Base-by-base conservation (phyloP, 2,329 filamentous ascomycete genomes). In the Bipolaris bicolor region DNA sequence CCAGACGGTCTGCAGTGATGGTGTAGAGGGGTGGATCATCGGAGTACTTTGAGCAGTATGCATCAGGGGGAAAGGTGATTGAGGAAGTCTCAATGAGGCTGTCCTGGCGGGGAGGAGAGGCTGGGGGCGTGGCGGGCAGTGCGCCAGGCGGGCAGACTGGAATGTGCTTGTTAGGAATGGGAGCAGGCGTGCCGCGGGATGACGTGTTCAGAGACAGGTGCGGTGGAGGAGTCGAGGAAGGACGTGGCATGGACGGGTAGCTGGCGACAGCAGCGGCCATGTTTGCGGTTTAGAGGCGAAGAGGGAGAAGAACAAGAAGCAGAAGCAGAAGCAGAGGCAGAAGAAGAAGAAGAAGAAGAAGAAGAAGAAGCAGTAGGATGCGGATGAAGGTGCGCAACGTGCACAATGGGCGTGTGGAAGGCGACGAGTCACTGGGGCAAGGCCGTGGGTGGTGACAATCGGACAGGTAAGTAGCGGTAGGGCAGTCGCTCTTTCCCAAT, bases 71-170 rank as follows among this genome's bases (percentile, higher is more conserved):
- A 71, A 89, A 87, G 5, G 96, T 83, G 34, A 94, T 80, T 3
- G 92, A 96, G 9, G 83, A 83, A 43, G 86, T 85, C 58, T 84
- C 81, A 45, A 84, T 75, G 44, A 84, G 74, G 51, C 83, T 79
- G 55, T 84, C 82, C 49, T 84, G 83, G 13, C 87, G 75, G 1
- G 82, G 82, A 3, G 86, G 90, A 22, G 91, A 92, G 7, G 76
- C 75, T 33, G 81, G 81, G 13, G 82, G 81, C 26, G 80, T 81
- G 44, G 81, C 63, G 80, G 86, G 61, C 15, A 76, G 73, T 2
- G 91, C 89, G 1, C 92, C 92, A 1, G 92, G 86, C n/a, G 92
- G 90, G 77, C 92, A 97, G 66, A 89, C 81, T n/a, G 93, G 92
- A 22, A 97, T 82, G 77, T 97, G 92, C 77, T 95, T 96, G 79